These are phyloP conservation scores for Actinomortierella wolfii DNA, from an alignment of 371 early-diverging fungal species.

Conservation along the genomic window DNA sequence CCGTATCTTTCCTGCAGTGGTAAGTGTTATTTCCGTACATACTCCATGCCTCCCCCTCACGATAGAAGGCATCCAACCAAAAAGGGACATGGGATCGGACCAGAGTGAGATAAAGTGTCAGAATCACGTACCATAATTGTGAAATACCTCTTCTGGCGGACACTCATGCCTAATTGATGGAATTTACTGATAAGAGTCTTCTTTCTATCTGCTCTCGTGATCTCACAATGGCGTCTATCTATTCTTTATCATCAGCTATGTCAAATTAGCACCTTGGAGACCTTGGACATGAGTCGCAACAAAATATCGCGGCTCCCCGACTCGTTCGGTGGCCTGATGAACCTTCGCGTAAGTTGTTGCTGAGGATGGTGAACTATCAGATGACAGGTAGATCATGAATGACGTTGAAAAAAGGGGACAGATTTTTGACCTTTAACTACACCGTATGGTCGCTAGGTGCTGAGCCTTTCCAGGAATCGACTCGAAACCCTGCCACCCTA, in stretches of 20 bases:
- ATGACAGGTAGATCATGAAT: no score
- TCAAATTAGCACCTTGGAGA: slow-evolving; percentile 33
- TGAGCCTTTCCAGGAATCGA: slow-evolving; percentile 39
- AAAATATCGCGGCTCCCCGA: slow-evolving; percentile 40
- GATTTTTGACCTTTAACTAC: background rate
- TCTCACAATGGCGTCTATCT: no score
- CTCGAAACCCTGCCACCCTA: slow-evolving; percentile 36
- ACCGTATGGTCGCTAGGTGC: slow-evolving; percentile 15
- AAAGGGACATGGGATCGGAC: background rate
- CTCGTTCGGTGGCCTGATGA: slow-evolving; percentile 35
- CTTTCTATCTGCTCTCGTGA: no score
- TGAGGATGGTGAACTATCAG: no score
- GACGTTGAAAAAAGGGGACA: no score
- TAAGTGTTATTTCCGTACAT: slow-evolving; percentile 4
- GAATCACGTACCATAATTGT: background rate
- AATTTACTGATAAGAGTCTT: no score
- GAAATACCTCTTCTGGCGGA: background rate
- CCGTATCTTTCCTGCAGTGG: slow-evolving; percentile 38
- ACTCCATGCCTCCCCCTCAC: background rate
- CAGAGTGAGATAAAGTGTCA: background rate
- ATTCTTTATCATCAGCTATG: slow-evolving; percentile 37
- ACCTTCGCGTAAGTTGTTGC: slow-evolving; percentile 21
- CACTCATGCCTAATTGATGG: no score
- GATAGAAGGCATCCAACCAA: background rate
- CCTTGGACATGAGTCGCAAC: slow-evolving; percentile 45